These are phyloP conservation scores for Juglanconis juglandina DNA, from an alignment of 2,329 filamentous ascomycete species.

Conservation along the genomic window DNA sequence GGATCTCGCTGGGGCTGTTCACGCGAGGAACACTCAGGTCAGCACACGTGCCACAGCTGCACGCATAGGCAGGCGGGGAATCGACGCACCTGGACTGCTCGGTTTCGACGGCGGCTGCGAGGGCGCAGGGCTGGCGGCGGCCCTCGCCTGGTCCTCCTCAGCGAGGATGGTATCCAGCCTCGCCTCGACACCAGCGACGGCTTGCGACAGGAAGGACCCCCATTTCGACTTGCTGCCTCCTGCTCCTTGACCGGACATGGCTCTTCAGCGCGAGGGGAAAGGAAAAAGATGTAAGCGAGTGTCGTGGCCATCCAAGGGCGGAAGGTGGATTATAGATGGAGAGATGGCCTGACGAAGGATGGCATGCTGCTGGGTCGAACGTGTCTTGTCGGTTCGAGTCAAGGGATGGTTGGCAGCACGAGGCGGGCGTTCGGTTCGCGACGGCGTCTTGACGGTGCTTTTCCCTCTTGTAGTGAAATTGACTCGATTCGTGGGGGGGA, in stretches of 20 bases:
- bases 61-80: no score
- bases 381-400: slow-evolving; percentile 1
- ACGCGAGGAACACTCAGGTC: slow-evolving; percentile 9
- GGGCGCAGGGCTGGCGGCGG: slow-evolving; percentile 30
- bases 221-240: slow-evolving; percentile 57
- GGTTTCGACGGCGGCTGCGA: slow-evolving; percentile 30
- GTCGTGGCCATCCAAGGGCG: slow-evolving; percentile 19
- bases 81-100: slow-evolving; percentile 28
- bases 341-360: slow-evolving; percentile 2
- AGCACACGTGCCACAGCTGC: neutral
- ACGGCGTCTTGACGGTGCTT: neutral
- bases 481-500: neutral
- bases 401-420: slow-evolving; percentile 3
- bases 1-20: slow-evolving; percentile 54
- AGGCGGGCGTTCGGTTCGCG: neutral
- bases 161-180: slow-evolving; percentile 87
- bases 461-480: neutral
- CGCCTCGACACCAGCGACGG: slow-evolving; percentile 90
- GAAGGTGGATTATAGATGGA: neutral
- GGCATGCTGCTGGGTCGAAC: slow-evolving; percentile 12
- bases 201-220: slow-evolving; percentile 81
- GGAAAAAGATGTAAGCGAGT: slow-evolving; percentile 9
- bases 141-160: slow-evolving; percentile 59
- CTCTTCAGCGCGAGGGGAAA: slow-evolving; percentile 11
- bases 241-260: slow-evolving; percentile 46